Evolutionary conservation across 176 grass and related monocot genomes (phyloP).

Genomic region (Canna indica): DNA sequence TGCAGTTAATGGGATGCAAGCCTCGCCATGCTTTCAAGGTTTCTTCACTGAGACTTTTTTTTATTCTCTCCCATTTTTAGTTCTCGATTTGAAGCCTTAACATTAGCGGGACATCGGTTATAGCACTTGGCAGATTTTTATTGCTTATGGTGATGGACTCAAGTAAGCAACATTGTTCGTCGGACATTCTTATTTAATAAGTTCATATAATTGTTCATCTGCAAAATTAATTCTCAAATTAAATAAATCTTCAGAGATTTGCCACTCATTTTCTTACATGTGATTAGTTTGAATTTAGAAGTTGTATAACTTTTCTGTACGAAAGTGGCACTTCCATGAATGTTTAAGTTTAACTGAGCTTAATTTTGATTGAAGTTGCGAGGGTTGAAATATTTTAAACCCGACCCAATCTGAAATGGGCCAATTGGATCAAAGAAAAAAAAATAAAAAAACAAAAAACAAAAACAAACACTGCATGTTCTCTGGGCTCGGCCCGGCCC

Average conservation of each 20-base stretch:
- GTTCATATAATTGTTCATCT: neutral
- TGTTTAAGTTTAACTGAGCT: neutral
- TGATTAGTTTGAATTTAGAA: neutral
- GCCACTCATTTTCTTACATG: neutral
- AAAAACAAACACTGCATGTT: too few species aligned
- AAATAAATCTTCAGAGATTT: neutral
- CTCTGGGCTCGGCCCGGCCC: too few species aligned
- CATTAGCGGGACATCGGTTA: neutral
- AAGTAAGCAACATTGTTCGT: too few species aligned
- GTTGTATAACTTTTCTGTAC: neutral
- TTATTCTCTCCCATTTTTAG: conserved; percentile 6
- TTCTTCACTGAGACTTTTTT: neutral
- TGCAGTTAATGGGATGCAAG: conserved; percentile 95
- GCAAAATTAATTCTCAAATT: neutral
- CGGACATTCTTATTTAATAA: neutral
- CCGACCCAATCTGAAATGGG: too few species aligned
- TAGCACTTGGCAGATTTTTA: neutral
- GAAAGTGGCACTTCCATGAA: neutral
- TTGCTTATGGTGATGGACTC: too few species aligned
- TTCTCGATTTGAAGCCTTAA: conserved; percentile 1
- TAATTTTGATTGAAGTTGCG: too few species aligned
- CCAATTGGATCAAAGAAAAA: too few species aligned
- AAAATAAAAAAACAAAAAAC: too few species aligned
- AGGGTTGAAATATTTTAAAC: too few species aligned
- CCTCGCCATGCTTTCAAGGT: conserved; percentile 88